phyloP scores from a whole-genome alignment of 352 stramenopile genomes.

The Phytophthora europaea region DNA sequence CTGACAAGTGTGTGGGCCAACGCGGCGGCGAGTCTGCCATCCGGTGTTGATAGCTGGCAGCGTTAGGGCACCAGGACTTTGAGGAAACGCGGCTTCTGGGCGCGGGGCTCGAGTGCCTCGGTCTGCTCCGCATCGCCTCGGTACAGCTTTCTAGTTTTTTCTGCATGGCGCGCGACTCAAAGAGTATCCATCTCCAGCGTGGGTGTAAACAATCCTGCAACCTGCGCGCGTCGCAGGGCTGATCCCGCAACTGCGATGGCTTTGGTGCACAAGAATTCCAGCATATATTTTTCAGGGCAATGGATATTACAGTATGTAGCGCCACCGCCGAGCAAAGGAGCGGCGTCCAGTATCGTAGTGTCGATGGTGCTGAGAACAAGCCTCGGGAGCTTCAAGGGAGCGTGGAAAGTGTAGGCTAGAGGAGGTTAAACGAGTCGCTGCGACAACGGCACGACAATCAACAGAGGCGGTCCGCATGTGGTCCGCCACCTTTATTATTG shows the following conservation, averaged over 20 bases:
- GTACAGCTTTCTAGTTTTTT: neutral
- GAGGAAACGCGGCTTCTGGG: neutral
- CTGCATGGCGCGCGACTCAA: neutral
- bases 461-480: slow-evolving; percentile 24
- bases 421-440: slow-evolving; percentile 33
- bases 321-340: slow-evolving; percentile 7
- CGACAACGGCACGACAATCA: slow-evolving; percentile 32
- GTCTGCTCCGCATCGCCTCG: neutral
- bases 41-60: slow-evolving; percentile 13
- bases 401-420: slow-evolving; percentile 1
- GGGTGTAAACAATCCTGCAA: neutral
- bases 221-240: neutral
- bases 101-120: neutral
- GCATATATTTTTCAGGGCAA: neutral
- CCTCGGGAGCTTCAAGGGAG: neutral
- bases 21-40: slow-evolving; percentile 13
- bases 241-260: neutral
- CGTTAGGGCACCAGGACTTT: slow-evolving; percentile 18
- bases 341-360: slow-evolving; percentile 6
- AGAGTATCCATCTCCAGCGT: neutral
- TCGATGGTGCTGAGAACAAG: slow-evolving; percentile 24
- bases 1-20: neutral
- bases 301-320: neutral
- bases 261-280: neutral
- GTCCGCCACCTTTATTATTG: slow-evolving; percentile 18